Base-by-base conservation (phyloP, 2,329 filamentous ascomycete genomes). In the Dothidotthia symphoricarpi region DNA sequence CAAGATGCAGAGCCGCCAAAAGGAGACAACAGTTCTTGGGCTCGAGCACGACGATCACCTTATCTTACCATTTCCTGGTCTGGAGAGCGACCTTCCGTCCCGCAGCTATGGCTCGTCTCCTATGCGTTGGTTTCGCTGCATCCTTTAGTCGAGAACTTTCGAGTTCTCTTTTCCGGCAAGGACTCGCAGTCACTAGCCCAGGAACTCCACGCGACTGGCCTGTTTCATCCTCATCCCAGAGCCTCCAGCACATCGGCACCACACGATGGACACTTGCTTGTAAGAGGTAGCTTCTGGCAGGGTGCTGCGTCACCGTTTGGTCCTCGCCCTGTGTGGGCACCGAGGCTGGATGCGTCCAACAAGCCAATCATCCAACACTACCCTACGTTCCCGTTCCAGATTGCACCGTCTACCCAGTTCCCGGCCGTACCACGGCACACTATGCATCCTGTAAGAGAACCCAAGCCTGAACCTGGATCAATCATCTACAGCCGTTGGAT, bases 401-500 rank as follows among this genome's bases (percentile, higher is more conserved):
- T 66, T 47, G 68, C 71, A 16, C 66, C 75, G 43, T 75, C 72
- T 3, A 77, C 71, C 24, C 66, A 68, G 31, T 73, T 72, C 36
- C 70, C 70, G 10, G 61, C 69, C 4, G 60, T 73, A 38, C 70
- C 69, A 4, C 68, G 78, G 9, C 78, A 85, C 61, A 73, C 79
- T 9, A 81, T 78, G 66, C 86, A 90, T 66, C 86, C 86, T 3
- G 73, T 83, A 6, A 81, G 86, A 7, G 80, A 81, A 1, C 75
- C 80, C 24, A 90, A 91, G 69, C 86, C 86, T 4, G 69, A 73
- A 2, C 83, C 83, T 0, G 84, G 85, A 3, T 77, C 82, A 1
- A 75, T 85, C 43, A 76, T 86, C 51, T 91, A 91, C 71, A 88
- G 84, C 59, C 81, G 86, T 39, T 90, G 83, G 71, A 83, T 90